Percentiles rank a stretch among this genome's conserved stretches.
Evolutionary conservation across 345 rosid species (phyloP).

Genomic region (Hevea brasiliensis): DNA sequence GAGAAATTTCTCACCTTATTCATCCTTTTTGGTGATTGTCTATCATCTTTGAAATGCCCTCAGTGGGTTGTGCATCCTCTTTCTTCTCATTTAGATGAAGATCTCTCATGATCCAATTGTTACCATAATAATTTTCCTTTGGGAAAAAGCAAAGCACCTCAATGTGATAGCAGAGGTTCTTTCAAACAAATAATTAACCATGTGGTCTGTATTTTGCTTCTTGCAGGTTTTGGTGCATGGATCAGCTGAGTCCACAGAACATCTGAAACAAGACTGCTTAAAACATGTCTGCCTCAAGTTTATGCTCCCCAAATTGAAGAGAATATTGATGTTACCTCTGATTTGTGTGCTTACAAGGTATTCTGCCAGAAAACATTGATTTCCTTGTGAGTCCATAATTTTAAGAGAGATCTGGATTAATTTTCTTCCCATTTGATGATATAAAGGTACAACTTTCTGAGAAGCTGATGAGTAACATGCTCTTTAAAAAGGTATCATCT

Average conservation of each 20-base stretch:
- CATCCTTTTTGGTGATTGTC: neutral
- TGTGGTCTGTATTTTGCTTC: neutral
- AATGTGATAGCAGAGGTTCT: neutral
- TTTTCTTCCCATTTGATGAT: conserved; percentile 24
- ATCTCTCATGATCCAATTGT: neutral
- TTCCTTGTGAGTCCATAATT: conserved; percentile 4
- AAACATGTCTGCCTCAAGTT: conserved; percentile 81
- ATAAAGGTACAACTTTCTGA: conserved; percentile 92
- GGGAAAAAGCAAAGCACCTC: neutral
- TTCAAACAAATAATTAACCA: conserved; percentile 9
- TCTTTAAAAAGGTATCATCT: conserved; percentile 92
- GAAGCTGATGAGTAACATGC: conserved; percentile 92
- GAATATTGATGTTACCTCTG: conserved; percentile 90
- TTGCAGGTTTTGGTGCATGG: conserved; percentile 94
- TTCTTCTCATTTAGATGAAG: too few species aligned
- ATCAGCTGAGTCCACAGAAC: conserved; percentile 96
- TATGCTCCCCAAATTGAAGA: conserved; percentile 91
- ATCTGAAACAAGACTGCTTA: conserved; percentile 88
- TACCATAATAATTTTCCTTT: too few species aligned
- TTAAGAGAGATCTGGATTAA: conserved; percentile 6
- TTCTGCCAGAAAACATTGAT: conserved; percentile 6
- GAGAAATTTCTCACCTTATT: neutral
- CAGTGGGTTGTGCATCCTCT: neutral
- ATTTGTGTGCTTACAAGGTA: conserved; percentile 95
- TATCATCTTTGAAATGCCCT: too few species aligned